These are phyloP conservation scores for Musa troglodytarum DNA, from an alignment of 176 grass and related monocot species.

Conservation along the genomic window DNA sequence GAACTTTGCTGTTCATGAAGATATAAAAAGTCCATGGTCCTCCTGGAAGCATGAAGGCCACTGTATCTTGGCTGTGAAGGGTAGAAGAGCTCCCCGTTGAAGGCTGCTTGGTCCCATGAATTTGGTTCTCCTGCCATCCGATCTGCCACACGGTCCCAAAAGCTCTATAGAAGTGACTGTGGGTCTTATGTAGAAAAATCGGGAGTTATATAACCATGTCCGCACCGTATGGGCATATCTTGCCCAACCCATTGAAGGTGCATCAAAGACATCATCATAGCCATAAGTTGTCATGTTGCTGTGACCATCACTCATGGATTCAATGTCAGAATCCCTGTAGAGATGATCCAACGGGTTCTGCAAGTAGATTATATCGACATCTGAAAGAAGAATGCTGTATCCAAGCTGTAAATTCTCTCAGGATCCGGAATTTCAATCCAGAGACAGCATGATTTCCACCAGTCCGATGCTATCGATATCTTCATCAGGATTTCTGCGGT, in stretches of 20 bases:
- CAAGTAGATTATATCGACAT: conserved; percentile 90
- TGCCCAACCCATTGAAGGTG: conserved; percentile 85
- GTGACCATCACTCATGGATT: conserved; percentile 97
- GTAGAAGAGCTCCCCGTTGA: conserved; percentile 80
- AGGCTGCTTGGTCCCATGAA: conserved; percentile 92
- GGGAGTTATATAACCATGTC: conserved; percentile 96
- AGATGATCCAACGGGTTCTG: conserved; percentile 91
- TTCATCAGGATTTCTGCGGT: conserved; percentile 64
- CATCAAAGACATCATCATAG: conserved; percentile 92
- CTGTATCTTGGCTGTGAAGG: conserved; percentile 78
- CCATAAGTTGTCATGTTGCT: conserved; percentile 88
- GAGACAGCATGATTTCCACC: conserved; percentile 90
- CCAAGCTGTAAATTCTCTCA: conserved; percentile 97
- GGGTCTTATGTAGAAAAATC: conserved; percentile 93
- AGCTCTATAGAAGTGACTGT: conserved; percentile 84
- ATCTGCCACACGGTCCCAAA: conserved; percentile 78
- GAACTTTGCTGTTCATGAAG: conserved; percentile 99
- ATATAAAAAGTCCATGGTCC: conserved; percentile 91
- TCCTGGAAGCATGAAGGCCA: conserved; percentile 82
- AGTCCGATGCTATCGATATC: conserved; percentile 61
- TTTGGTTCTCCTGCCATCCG: conserved; percentile 59
- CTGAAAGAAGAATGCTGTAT: conserved; percentile 78
- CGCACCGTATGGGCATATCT: conserved; percentile 98
- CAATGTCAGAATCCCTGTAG: conserved; percentile 83
- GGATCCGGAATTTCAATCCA: conserved; percentile 80